Base-by-base conservation (phyloP, 768 basidiomycete species). In the Rickenella mellea region DNA sequence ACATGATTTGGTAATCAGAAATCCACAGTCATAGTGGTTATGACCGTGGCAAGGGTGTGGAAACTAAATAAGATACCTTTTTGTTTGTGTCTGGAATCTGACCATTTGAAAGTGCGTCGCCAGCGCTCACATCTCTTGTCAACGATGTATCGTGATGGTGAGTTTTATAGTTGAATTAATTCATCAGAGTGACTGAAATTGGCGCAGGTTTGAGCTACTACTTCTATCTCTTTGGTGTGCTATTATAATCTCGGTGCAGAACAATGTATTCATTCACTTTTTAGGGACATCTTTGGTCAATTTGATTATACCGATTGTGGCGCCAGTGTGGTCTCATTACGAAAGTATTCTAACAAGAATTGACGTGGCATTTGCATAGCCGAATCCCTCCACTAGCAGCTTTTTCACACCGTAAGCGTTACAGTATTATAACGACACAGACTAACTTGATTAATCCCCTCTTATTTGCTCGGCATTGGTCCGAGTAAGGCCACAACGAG, bases 61-160 rank as follows among this genome's bases (percentile, higher is more conserved):
- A 60, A 58, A 17, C 59, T 66, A 44, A 49, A 68, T 70, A 40
- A 53, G 67, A 19, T 22, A 22, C 8, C 12, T 11, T 20, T 31
- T 28, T 17, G 26, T 31, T 37, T 29, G 29, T 9, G 17, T 26
- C 39, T n/a, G 15, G 1, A 12, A 20, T 10, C 9, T 26, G 33
- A 12, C 19, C 20, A 26, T 31, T 12, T 41, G 17, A 27, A 40
- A 67, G 67, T 67, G 22, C 59, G 60, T 22, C 54, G 57, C 27
- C 59, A 64, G 15, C 51, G 53, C 17, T 55, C 61, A 3, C 53
- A 54, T 2, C 67, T 68, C 62, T 53, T 68, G 4, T 41, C 57
- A 6, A 59, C 61, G 45, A 50, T 70, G 11, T 67, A 70, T 44
- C 52, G 55, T 36, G 67, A 70, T 43, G 69, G 68, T 63, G 30